Conservation (phyloP, 2,329 filamentous ascomycete genomes). For the Bisporella sp. region DNA sequence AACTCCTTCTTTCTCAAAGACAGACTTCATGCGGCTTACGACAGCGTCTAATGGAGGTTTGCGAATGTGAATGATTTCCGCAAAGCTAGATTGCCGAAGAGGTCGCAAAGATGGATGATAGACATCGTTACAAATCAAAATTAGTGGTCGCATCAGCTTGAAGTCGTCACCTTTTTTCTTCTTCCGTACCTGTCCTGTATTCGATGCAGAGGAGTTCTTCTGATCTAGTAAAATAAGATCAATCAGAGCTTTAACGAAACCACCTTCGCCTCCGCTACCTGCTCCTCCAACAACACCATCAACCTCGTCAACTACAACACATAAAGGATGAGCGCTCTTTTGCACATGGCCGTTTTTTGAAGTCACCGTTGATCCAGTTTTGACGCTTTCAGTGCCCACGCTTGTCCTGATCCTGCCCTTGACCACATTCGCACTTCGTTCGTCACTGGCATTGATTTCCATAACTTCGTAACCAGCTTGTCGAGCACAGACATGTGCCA, state of each 20-base stretch:
- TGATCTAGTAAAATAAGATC: constrained; percentile 84
- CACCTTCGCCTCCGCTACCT: constrained; percentile 74
- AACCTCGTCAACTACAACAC: constrained; percentile 92
- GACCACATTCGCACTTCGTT: constrained; percentile 82
- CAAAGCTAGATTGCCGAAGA: constrained; percentile 74
- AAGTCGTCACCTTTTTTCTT: constrained; percentile 80
- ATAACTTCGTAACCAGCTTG: constrained; percentile 96
- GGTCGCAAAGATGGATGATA: constrained; percentile 86
- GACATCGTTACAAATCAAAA: constrained; percentile 95
- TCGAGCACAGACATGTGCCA: constrained; percentile 90
- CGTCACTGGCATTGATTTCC: constrained; percentile 97
- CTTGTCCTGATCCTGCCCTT: constrained; percentile 86
- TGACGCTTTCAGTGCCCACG: constrained; percentile 90
- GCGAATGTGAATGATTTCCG: constrained; percentile 86
- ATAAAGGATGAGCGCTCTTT: constrained; percentile 79
- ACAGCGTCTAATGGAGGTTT: constrained; percentile 85
- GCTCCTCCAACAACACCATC: constrained; percentile 86
- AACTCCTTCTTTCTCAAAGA: constrained; percentile 87
- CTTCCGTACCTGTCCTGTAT: constrained; percentile 28
- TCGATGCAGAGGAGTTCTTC: constrained; percentile 52
- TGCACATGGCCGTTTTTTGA: constrained; percentile 46
- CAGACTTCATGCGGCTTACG: constrained; percentile 67
- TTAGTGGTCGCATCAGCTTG: constrained; percentile 75
- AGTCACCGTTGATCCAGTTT: constrained; percentile 52
- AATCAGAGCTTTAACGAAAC: constrained; percentile 91